Percentiles rank a stretch among this genome's conserved stretches.
Evolutionary conservation across 257 asterid species (phyloP).

Genomic region (Verbascum thapsus): DNA sequence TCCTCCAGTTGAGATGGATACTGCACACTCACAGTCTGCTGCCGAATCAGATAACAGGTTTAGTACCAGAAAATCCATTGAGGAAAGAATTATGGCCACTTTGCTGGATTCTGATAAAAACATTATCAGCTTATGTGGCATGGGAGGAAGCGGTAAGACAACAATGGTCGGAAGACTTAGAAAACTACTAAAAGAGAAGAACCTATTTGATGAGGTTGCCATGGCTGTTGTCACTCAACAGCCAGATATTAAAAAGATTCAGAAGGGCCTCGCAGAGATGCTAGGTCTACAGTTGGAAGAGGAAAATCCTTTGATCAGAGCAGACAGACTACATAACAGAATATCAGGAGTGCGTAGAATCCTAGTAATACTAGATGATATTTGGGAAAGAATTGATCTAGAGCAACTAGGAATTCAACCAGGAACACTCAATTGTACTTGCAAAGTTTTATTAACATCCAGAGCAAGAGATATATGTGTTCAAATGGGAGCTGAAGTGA

Average conservation of each 20-base stretch:
- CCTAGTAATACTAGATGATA: slow-evolving; percentile 39
- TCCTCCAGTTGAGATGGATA: neutral
- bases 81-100: slow-evolving; percentile 18
- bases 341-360: neutral
- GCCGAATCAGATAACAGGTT: slow-evolving; percentile 1
- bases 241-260: slow-evolving; percentile 19
- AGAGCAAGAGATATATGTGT: slow-evolving; percentile 25
- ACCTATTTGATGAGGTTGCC: slow-evolving; percentile 21
- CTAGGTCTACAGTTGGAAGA: slow-evolving; percentile 11
- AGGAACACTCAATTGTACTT: neutral
- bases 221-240: slow-evolving; percentile 14
- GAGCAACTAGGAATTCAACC: slow-evolving; percentile 30
- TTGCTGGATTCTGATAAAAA: neutral
- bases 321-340: neutral
- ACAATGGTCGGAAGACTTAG: slow-evolving; percentile 18
- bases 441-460: slow-evolving; percentile 35
- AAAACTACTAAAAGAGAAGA: slow-evolving; percentile 4
- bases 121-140: slow-evolving; percentile 29
- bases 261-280: slow-evolving; percentile 21
- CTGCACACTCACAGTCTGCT: neutral
- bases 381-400: slow-evolving; percentile 33
- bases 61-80: neutral
- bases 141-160: slow-evolving; percentile 34
- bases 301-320: neutral
- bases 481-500: slow-evolving; percentile 29